A percentile compares a stretch with the other conserved stretches of the same genome.
phyloP scores from a whole-genome alignment of 805 yeast species.

The Zygosaccharomyces bailii region DNA sequence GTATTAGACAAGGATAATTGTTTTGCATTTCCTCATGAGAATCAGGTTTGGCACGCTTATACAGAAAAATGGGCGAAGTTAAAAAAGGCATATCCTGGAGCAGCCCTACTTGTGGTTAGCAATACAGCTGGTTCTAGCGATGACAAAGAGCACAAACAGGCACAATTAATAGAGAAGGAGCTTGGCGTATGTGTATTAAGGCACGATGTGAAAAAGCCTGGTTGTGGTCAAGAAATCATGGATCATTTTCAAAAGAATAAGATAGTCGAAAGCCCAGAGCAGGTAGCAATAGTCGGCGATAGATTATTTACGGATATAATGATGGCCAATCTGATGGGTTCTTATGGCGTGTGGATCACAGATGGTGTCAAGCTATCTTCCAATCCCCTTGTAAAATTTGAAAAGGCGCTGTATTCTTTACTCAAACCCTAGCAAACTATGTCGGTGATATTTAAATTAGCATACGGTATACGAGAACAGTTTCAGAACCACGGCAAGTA shows the following conservation, averaged over 20 bases:
- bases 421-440: slow-evolving; percentile 1
- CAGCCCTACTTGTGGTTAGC: slow-evolving; percentile 70
- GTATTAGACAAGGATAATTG: slow-evolving; percentile 95
- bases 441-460: neutral
- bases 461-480: neutral
- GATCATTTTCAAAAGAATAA: slow-evolving; percentile 52
- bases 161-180: slow-evolving; percentile 53
- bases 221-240: slow-evolving; percentile 67
- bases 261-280: slow-evolving; percentile 45
- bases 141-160: slow-evolving; percentile 59
- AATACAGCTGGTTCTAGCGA: slow-evolving; percentile 91
- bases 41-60: slow-evolving; percentile 76
- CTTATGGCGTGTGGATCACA: slow-evolving; percentile 77
- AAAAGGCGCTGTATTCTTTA: slow-evolving; percentile 17
- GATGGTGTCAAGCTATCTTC: slow-evolving; percentile 64
- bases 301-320: slow-evolving; percentile 85
- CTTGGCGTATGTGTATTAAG: slow-evolving; percentile 69
- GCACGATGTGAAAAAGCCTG: slow-evolving; percentile 78
- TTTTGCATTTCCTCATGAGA: slow-evolving; percentile 79
- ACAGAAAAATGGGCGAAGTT: slow-evolving; percentile 52
- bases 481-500: slow-evolving; percentile 92
- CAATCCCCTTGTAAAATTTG: slow-evolving; percentile 19
- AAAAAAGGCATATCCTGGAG: slow-evolving; percentile 55
- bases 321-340: slow-evolving; percentile 93
- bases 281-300: slow-evolving; percentile 87